Conservation (phyloP, 2,329 filamentous ascomycete genomes). For the Daldinia sp. region DNA sequence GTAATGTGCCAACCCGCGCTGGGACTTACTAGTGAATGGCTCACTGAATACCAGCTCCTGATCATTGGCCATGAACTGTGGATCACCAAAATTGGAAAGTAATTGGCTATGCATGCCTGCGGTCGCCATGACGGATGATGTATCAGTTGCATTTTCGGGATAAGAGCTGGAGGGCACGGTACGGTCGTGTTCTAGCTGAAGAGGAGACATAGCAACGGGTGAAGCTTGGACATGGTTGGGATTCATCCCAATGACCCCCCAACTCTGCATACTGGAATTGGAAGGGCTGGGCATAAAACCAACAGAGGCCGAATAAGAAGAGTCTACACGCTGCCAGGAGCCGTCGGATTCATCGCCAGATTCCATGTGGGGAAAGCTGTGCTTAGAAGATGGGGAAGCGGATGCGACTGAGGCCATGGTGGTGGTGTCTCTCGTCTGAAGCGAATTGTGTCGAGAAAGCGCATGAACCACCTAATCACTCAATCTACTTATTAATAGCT, state of each 20-base stretch:
- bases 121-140: slow-evolving; percentile 49
- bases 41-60: slow-evolving; percentile 57
- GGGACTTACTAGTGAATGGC: slow-evolving; percentile 51
- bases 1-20: background rate
- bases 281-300: slow-evolving; percentile 64
- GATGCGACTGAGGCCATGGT: slow-evolving; percentile 52
- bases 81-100: slow-evolving; percentile 46
- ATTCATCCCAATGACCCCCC: slow-evolving; percentile 59
- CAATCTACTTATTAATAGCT: slow-evolving; percentile 35
- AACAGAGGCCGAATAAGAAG: slow-evolving; percentile 48
- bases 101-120: slow-evolving; percentile 50
- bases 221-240: slow-evolving; percentile 51
- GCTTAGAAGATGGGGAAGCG: slow-evolving; percentile 49
- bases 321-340: slow-evolving; percentile 52
- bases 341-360: slow-evolving; percentile 51
- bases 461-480: slow-evolving; percentile 20
- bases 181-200: slow-evolving; percentile 57
- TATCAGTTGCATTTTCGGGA: slow-evolving; percentile 49
- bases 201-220: slow-evolving; percentile 57
- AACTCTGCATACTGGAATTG: slow-evolving; percentile 64
- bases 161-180: slow-evolving; percentile 52
- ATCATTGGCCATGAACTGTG: slow-evolving; percentile 53
- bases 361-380: slow-evolving; percentile 48
- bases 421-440: slow-evolving; percentile 20
- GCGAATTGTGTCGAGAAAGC: slow-evolving; percentile 15